Evolutionary conservation across 148 eudicot species (phyloP).

Genomic region (Rhododendron molle): DNA sequence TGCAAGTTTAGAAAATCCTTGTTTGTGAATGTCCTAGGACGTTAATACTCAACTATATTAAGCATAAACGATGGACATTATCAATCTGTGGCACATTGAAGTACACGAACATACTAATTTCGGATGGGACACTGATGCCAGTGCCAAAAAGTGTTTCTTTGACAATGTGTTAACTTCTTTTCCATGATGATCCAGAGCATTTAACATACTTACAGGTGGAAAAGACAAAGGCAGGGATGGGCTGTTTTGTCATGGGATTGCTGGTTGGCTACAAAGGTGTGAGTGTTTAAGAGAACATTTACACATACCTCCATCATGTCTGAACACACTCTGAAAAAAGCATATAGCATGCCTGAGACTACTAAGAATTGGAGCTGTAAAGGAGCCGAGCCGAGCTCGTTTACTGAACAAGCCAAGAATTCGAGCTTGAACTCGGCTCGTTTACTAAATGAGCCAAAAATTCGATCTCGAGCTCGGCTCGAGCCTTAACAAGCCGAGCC

Average conservation of each 20-base stretch:
- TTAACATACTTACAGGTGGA: not conserved
- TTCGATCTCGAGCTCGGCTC: too few species aligned
- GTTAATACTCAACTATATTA: not conserved
- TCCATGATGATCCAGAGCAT: not conserved
- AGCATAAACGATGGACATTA: not conserved
- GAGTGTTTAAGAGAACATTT: not conserved
- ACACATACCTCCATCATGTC: not conserved
- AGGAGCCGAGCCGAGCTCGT: too few species aligned
- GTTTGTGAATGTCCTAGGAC: not conserved
- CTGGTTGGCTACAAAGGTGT: not conserved
- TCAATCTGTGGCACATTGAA: not conserved
- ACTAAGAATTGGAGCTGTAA: not conserved
- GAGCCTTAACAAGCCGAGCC: too few species aligned
- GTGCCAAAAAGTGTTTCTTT: not conserved
- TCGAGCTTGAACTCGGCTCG: too few species aligned
- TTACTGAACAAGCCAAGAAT: too few species aligned
- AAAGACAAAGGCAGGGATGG: not conserved
- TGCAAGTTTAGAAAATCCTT: conserved; percentile 23
- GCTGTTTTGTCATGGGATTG: not conserved
- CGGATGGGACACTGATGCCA: not conserved
- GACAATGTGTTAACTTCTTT: not conserved
- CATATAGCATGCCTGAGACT: not conserved
- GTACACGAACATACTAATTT: not conserved
- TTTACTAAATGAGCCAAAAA: too few species aligned
- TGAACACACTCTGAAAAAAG: not conserved